Evolutionary conservation across 768 basidiomycete genomes (phyloP), one percentile per base, ranked within the genome.

Genomic region (Amanita exitialis): DNA sequence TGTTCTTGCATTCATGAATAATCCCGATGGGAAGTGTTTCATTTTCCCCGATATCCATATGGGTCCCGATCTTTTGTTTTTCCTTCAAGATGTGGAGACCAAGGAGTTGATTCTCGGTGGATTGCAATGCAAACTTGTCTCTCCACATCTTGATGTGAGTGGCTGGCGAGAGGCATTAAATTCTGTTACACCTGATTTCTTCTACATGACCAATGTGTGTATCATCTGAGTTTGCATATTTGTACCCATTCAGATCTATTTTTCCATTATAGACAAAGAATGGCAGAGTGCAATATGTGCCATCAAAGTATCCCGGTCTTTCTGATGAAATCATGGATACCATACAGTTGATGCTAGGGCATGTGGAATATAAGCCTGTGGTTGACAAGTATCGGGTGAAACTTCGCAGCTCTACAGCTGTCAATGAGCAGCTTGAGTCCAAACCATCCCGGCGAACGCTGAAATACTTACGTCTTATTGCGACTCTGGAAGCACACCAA

Each of bases 351-450:
- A 44, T 51, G 15, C 35, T 52, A 41, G 53, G 56, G 38, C 16
- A 16, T 27, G 49, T 37, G 38, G 39, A 54, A 36, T 54, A 48
- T 38, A 43, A 32, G 32, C 47, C 49, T 21, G 23, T 47, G n/a
- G 45, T 51, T 48, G 49, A 58, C 25, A 49, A 21, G 34, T 52
- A 49, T 51, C 46, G 48, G 34, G 25, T 28, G 30, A 51, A 53
- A 44, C 55, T 56, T 36, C 13, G 44, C 50, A 51, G 57, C 50
- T 48, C 25, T 28, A 47, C 52, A 38, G 42, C 42, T 8, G 10
- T 27, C 42, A 27, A 44, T 6, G 5, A 44, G 42, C 4, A 27
- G 23, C 27, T 44, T 7, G 30, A 46, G 37, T 15, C 38, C 15
- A n/a, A 39, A 48, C 15, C 16, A 47, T 13, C 28, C 13, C 37